Percentiles rank a stretch among this genome's conserved stretches.
Conservation (phyloP, 768 basidiomycete genomes). For the Russula compacta region DNA sequence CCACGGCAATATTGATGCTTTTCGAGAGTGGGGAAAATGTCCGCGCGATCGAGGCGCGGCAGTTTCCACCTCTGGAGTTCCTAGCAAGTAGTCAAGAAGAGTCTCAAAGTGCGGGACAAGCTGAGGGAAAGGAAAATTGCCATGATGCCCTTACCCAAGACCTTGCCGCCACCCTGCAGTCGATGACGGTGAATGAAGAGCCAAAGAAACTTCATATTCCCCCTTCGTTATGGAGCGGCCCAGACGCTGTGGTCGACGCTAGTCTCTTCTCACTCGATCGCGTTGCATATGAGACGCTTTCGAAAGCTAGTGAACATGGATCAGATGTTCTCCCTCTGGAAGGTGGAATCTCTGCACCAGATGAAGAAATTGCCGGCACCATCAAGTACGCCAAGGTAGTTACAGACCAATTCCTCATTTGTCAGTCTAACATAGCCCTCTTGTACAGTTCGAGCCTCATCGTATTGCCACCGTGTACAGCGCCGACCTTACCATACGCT, state of each 20-base stretch:
- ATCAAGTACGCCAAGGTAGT: slow-evolving; percentile 49
- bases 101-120: neutral
- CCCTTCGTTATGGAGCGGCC: slow-evolving; percentile 30
- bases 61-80: slow-evolving; percentile 58
- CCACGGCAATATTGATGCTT: slow-evolving; percentile 55
- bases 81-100: neutral
- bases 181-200: slow-evolving; percentile 31
- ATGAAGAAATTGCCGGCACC: slow-evolving; percentile 41
- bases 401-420: neutral
- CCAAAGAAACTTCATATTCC: slow-evolving; percentile 32
- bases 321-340: slow-evolving; percentile 26
- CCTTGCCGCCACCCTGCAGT: slow-evolving; percentile 34
- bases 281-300: slow-evolving; percentile 39
- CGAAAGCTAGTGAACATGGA: slow-evolving; percentile 13
- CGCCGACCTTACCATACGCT: slow-evolving; percentile 53
- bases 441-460: slow-evolving; percentile 45
- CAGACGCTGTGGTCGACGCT: slow-evolving; percentile 34
- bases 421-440: neutral
- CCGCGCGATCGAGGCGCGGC: slow-evolving; percentile 50
- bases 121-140: neutral
- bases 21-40: slow-evolving; percentile 40
- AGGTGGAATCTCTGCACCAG: slow-evolving; percentile 47
- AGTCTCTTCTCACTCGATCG: slow-evolving; percentile 39
- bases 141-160: slow-evolving; percentile 28
- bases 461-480: slow-evolving; percentile 59